phyloP scores from a whole-genome alignment of 495 filamentous ascomycete species.

The Neurospora intermedia region DNA sequence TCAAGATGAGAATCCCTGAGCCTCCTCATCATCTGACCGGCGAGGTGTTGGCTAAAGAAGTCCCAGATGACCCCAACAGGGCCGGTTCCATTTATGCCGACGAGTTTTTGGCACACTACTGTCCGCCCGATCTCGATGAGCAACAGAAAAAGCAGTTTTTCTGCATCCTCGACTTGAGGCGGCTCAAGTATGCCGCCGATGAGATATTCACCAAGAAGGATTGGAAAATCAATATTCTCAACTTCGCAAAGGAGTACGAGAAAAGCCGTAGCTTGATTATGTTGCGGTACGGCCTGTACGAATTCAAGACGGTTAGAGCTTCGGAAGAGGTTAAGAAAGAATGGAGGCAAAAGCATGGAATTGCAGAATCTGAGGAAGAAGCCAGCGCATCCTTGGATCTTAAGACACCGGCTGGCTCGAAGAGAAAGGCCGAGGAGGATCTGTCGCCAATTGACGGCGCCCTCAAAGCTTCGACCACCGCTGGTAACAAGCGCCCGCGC shows the following conservation, averaged over 20 bases:
- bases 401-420: conserved; percentile 17
- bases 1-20: conserved; percentile 36
- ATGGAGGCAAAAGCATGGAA: conserved; percentile 36
- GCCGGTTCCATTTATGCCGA: conserved; percentile 38
- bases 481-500: conserved; percentile 34
- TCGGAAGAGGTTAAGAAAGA: conserved; percentile 37
- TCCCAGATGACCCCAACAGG: conserved; percentile 30
- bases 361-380: conserved; percentile 30
- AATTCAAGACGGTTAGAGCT: conserved; percentile 42
- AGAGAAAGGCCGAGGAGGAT: conserved; percentile 40
- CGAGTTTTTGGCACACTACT: conserved; percentile 37
- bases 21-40: conserved; percentile 36
- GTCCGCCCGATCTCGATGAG: conserved; percentile 36
- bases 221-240: conserved; percentile 42
- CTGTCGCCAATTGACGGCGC: conserved; percentile 22
- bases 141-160: conserved; percentile 41
- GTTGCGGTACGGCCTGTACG: conserved; percentile 41
- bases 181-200: conserved; percentile 40
- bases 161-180: conserved; percentile 41
- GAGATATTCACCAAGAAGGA: conserved; percentile 42
- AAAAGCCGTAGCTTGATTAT: conserved; percentile 43
- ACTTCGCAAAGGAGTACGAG: conserved; percentile 44
- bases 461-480: conserved; percentile 22
- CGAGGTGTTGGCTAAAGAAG: conserved; percentile 32
- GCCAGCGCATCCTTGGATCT: background rate